Percentiles rank a stretch among this genome's conserved stretches.
Conservation (phyloP, 179 eudicot species). For the Pouteria campechiana region DNA sequence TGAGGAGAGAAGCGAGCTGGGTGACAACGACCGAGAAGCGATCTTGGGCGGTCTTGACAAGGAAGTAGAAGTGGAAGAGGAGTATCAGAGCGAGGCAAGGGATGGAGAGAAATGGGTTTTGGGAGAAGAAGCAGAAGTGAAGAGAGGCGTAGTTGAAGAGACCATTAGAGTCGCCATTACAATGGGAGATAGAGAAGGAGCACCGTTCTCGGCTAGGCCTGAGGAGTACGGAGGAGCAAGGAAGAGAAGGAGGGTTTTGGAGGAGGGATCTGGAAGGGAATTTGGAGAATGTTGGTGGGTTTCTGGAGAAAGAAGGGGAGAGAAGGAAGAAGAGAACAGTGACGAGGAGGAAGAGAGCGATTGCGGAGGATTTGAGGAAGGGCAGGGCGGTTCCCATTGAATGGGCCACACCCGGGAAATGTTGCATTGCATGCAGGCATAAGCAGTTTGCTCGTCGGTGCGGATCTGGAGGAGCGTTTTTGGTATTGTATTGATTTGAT, state of each 20-base stretch:
- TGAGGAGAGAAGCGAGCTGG: conserved; percentile 36
- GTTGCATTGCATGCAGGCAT: too few species aligned
- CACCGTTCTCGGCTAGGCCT: conserved; percentile 17
- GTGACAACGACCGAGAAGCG: conserved; percentile 65
- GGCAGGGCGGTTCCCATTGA: too few species aligned
- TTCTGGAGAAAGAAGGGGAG: conserved; percentile 9
- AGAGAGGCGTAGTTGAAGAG: conserved; percentile 47
- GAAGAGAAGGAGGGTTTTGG: conserved; percentile 5
- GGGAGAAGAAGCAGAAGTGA: conserved; percentile 45
- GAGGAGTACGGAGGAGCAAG: conserved; percentile 19
- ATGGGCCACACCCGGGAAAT: conserved; percentile 35
- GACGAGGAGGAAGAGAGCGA: conserved; percentile 21
- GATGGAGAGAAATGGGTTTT: conserved; percentile 27
- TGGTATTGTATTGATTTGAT: too few species aligned
- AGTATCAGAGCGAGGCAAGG: conserved; percentile 41
- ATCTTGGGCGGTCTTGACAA: conserved; percentile 60
- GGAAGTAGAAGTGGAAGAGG: conserved; percentile 57
- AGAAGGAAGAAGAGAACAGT: conserved; percentile 35
- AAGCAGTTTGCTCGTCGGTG: too few species aligned
- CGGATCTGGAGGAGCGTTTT: too few species aligned
- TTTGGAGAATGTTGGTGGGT: background rate
- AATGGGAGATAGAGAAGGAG: conserved; percentile 19
- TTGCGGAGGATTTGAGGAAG: conserved; percentile 7
- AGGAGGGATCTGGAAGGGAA: conserved; percentile 35
- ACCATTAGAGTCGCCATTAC: conserved; percentile 21